Percentiles rank a stretch among this genome's conserved stretches.
These are phyloP conservation scores for Fusarium subtropicale DNA, from an alignment of 2,329 filamentous ascomycete species.

Conservation along the genomic window DNA sequence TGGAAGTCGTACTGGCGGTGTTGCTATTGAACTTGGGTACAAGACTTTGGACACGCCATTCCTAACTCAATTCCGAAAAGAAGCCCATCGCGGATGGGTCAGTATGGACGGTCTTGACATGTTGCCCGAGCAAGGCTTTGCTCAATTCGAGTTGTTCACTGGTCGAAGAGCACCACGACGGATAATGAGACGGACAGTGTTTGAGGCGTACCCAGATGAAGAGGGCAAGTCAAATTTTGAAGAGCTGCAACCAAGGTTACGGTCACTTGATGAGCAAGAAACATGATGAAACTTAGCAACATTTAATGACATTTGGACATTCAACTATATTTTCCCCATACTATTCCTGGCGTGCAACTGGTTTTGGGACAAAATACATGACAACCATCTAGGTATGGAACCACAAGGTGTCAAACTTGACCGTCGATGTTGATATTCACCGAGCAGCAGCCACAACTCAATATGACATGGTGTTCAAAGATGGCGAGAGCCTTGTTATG, in stretches of 20 bases:
- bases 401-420: neutral
- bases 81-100: conserved; percentile 75
- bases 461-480: conserved; percentile 4
- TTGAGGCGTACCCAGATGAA: conserved; percentile 58
- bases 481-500: neutral
- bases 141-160: conserved; percentile 85
- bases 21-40: conserved; percentile 80
- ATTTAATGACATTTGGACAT: neutral
- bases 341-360: no score
- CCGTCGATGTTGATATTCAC: neutral
- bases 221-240: conserved; percentile 55
- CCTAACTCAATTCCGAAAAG: conserved; percentile 72
- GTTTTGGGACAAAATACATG: neutral
- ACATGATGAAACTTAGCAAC: conserved; percentile 28
- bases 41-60: conserved; percentile 78
- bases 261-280: conserved; percentile 46
- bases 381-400: neutral
- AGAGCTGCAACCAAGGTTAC: conserved; percentile 53
- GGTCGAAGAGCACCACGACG: conserved; percentile 65
- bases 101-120: conserved; percentile 81
- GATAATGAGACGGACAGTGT: conserved; percentile 76
- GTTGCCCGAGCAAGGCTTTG: conserved; percentile 81
- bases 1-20: conserved; percentile 77
- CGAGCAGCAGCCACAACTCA: neutral
- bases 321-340: neutral